Percentiles rank a stretch among this genome's conserved stretches.
Conservation (phyloP, 495 filamentous ascomycete species). For the Aspergillus affinis region DNA sequence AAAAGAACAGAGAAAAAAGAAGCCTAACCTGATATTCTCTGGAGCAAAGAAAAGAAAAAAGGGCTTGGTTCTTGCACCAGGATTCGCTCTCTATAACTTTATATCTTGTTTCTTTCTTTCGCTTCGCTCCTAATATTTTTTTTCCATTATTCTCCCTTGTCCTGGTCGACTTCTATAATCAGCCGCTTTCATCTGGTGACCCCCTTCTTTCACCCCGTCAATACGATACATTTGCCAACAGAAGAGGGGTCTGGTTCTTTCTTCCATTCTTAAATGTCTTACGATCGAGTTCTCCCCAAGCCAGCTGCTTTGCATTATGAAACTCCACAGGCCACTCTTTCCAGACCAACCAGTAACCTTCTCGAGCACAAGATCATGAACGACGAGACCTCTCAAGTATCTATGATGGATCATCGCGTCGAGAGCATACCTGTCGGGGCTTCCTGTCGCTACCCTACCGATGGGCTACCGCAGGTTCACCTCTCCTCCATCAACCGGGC, state of each 20-base stretch:
- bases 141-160: conserved; percentile 15
- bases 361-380: conserved; percentile 55
- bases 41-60: conserved; percentile 1
- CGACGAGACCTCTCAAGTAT: conserved; percentile 29
- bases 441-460: conserved; percentile 27
- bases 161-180: conserved; percentile 15
- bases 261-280: conserved; percentile 50
- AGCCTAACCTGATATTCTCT: not conserved
- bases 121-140: conserved; percentile 8
- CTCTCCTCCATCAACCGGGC: conserved; percentile 31
- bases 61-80: not conserved
- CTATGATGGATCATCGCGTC: conserved; percentile 17
- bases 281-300: conserved; percentile 55
- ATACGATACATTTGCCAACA: conserved; percentile 8
- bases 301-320: conserved; percentile 50
- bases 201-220: conserved; percentile 19
- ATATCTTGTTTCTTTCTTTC: conserved; percentile 20
- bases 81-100: conserved; percentile 17
- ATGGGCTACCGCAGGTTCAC: conserved; percentile 30
- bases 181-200: conserved; percentile 18
- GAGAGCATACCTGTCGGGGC: conserved; percentile 14
- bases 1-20: conserved; percentile 10
- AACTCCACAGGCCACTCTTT: conserved; percentile 29
- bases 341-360: conserved; percentile 40
- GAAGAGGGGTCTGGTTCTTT: conserved; percentile 16